Evolutionary conservation across 2,329 filamentous ascomycete genomes (phyloP).

Genomic region (Tolypocladium ophioglossoides): DNA sequence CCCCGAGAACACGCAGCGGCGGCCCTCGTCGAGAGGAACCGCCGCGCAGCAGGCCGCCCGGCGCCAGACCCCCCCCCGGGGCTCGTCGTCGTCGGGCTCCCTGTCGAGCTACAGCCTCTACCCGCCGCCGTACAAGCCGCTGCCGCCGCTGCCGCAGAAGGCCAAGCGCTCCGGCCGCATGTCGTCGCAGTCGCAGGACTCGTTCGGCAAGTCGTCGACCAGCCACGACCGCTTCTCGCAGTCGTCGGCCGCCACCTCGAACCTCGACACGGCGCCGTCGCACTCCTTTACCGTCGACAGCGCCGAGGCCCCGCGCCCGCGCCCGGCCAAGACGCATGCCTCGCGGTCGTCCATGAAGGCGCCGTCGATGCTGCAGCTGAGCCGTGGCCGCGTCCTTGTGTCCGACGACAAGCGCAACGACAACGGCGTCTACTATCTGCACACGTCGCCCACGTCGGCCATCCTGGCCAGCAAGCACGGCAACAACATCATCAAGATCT

Average conservation of each 20-base stretch:
- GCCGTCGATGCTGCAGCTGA: conserved; percentile 4
- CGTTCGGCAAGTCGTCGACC: background rate
- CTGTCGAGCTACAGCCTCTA: conserved; percentile 4
- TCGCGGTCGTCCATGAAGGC: background rate
- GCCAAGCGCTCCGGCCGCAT: background rate
- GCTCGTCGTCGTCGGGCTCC: too few species aligned
- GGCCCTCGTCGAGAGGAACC: too few species aligned
- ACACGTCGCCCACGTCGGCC: conserved; percentile 21
- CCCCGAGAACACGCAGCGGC: too few species aligned
- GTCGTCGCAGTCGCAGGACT: background rate
- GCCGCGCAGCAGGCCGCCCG: too few species aligned
- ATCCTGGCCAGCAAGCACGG: conserved; percentile 25
- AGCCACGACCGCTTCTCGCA: background rate
- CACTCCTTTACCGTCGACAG: background rate
- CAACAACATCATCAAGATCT: conserved; percentile 80
- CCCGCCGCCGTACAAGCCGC: conserved; percentile 9
- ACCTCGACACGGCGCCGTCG: background rate
- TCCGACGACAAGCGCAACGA: conserved; percentile 18
- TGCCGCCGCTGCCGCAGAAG: conserved; percentile 7
- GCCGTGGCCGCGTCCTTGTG: conserved; percentile 11
- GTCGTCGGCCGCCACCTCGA: background rate
- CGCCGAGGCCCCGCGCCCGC: too few species aligned
- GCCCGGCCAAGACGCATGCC: background rate
- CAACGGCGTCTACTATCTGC: conserved; percentile 22
- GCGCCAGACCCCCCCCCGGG: too few species aligned